Percentiles rank a stretch among this genome's conserved stretches.
These are phyloP conservation scores for Botryotinia globosa DNA, from an alignment of 2,329 filamentous ascomycete species.

Conservation along the genomic window DNA sequence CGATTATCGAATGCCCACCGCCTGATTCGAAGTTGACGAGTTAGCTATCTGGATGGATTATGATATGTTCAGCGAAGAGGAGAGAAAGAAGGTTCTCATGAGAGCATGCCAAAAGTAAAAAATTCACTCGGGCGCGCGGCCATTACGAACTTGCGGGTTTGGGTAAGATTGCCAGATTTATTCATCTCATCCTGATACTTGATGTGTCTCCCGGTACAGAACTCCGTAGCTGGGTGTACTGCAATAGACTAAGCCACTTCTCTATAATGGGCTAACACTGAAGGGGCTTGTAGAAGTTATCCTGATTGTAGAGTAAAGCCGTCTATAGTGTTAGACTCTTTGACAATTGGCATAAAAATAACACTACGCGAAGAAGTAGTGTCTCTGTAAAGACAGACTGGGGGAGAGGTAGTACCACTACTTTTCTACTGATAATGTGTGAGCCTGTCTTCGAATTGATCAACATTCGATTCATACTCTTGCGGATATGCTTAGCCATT, in stretches of 20 bases:
- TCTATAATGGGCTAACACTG: conserved; percentile 35
- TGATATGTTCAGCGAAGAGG: background rate
- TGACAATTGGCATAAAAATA: conserved; percentile 37
- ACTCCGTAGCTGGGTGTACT: conserved; percentile 17
- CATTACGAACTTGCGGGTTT: background rate
- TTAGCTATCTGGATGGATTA: background rate
- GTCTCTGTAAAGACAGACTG: conserved; percentile 38
- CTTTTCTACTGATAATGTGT: no score
- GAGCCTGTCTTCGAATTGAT: no score
- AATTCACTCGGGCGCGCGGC: conserved; percentile 7
- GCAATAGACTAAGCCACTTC: conserved; percentile 9
- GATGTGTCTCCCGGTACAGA: conserved; percentile 21
- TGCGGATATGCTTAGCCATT: no score
- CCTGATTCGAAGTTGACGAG: no score
- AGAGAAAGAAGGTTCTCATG: background rate
- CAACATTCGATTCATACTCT: no score
- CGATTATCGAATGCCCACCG: conserved; percentile 12
- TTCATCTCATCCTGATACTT: background rate
- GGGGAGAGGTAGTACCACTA: no score
- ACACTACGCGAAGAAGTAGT: conserved; percentile 38
- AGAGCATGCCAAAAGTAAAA: conserved; percentile 13
- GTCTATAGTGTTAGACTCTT: conserved; percentile 34
- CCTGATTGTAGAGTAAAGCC: conserved; percentile 21
- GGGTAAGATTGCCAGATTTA: background rate
- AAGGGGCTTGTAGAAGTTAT: conserved; percentile 34